phyloP scores from a whole-genome alignment of 1,284 basidiomycete species.

The Coniophora puteana region DNA sequence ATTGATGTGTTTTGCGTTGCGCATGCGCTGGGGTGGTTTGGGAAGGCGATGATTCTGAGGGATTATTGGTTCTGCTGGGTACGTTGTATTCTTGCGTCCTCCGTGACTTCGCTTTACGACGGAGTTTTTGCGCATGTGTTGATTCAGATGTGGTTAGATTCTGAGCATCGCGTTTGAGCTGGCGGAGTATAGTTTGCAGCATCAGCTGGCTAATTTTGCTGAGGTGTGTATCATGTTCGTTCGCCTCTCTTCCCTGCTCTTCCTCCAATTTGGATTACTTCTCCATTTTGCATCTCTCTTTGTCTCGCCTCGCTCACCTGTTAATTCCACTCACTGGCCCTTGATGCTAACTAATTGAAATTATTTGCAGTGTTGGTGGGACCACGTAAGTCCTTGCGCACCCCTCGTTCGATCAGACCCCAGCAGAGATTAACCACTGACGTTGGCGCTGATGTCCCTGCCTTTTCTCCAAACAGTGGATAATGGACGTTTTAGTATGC shows the following conservation, averaged over 20 bases:
- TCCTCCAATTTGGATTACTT: too few relatives aligned
- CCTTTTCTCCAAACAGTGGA: slow-evolving; percentile 64
- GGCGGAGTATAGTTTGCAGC: slow-evolving; percentile 80
- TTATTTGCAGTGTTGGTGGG: slow-evolving; percentile 75
- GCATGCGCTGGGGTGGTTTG: slow-evolving; percentile 82
- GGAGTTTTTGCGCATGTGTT: slow-evolving; percentile 6
- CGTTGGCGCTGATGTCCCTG: slow-evolving; percentile 12
- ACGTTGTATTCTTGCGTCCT: slow-evolving; percentile 19
- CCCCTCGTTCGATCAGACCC: not conserved
- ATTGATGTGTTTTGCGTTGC: slow-evolving; percentile 82
- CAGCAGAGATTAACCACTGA: not conserved
- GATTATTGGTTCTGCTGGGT: slow-evolving; percentile 93
- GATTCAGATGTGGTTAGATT: slow-evolving; percentile 45
- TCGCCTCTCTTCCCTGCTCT: too few relatives aligned
- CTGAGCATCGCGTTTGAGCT: slow-evolving; percentile 82
- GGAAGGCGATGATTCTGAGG: slow-evolving; percentile 79
- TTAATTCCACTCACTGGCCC: slow-evolving; percentile 14
- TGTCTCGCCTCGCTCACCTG: too few relatives aligned
- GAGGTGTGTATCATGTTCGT: too few relatives aligned
- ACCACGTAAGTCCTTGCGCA: slow-evolving; percentile 66
- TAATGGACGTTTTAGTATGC: slow-evolving; percentile 79
- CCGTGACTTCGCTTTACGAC: slow-evolving; percentile 6
- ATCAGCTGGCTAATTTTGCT: slow-evolving; percentile 79
- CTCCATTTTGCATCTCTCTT: too few relatives aligned
- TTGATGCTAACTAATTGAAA: slow-evolving; percentile 13